Base-by-base conservation (phyloP, 306 rosid species). In the Phaseolus lunatus region DNA sequence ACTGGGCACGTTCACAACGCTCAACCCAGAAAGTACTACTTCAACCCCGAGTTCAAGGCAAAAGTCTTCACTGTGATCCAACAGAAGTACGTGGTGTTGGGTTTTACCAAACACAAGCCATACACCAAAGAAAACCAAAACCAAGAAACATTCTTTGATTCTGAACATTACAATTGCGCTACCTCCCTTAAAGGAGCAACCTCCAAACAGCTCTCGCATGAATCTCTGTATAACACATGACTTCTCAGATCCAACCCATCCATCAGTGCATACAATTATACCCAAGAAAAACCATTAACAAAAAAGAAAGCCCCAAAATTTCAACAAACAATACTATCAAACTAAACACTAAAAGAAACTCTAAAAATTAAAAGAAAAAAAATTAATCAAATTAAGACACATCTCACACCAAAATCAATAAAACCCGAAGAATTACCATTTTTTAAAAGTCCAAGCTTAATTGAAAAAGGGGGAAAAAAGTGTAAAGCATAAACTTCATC, bases 221-320 rank as follows among this genome's bases (percentile, higher is more conserved):
- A 88, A 85, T 81, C 86, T 86, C 86, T 84, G 90, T 73, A 86
- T 75, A 86, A 81, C 62, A 86, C 71, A 66, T 26, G 62, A 84
- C 82, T 70, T 45, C 70, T 83, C 84, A 87, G 94, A 94, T 91
- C 97, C 90, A 86, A 87, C 83, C 58, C 90, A 76, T 81, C 82
- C 81, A 78, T 84, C 78, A 86, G 67, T 78, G 62, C 84, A 63
- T 70, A 73, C 71, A 75, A 82, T 47, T 64, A 61, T 31, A 78
- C 9, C 62, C 57, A 81, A 80, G 45, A 79, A 43, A 43, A 70
- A 65, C 48, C 68, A 76, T 45, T 57, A 80, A 20, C 26, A 59
- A 10, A 18, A 62, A 70, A 20, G 6, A 26, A 62, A 65, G 15
- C 50, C 75, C 79, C 27, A 59, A 78, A 79, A 80, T 39, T 78